Evolutionary conservation across 2,329 filamentous ascomycete genomes (phyloP).

Genomic region (Penicillium sp.): DNA sequence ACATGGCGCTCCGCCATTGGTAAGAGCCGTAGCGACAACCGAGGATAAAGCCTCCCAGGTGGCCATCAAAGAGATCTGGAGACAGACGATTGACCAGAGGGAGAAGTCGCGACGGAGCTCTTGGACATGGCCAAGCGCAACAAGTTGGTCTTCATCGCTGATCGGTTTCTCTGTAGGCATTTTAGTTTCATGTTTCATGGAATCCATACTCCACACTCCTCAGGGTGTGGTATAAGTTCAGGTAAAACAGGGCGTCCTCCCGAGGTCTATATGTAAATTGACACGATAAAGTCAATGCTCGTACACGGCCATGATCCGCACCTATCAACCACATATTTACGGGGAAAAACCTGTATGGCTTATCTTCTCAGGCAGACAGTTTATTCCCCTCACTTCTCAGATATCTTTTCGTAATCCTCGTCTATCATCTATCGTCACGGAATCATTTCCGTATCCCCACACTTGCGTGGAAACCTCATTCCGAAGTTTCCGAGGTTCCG

Average conservation of each 20-base stretch:
- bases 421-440: not conserved
- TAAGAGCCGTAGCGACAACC: conserved; percentile 47
- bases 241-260: not conserved
- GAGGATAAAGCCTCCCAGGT: conserved; percentile 54
- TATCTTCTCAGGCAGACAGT: not conserved
- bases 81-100: conserved; percentile 44
- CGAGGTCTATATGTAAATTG: not conserved
- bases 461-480: not conserved
- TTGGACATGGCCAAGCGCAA: conserved; percentile 25
- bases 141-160: conserved; percentile 25
- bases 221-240: not conserved
- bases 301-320: conserved; percentile 1
- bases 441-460: conserved; percentile 5
- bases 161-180: conserved; percentile 13
- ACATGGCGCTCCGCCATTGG: conserved; percentile 45
- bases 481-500: conserved; percentile 6
- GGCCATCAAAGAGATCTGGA: conserved; percentile 53
- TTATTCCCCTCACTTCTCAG: not conserved
- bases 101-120: conserved; percentile 42
- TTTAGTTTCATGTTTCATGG: conserved; percentile 8
- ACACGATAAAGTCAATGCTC: not conserved
- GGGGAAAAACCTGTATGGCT: not conserved
- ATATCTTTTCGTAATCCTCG: not conserved
- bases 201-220: conserved; percentile 9
- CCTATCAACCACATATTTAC: not conserved